These are phyloP conservation scores for Tetradesmus obliquus DNA, from an alignment of 139 green algal genomes.

Conservation along the genomic window DNA sequence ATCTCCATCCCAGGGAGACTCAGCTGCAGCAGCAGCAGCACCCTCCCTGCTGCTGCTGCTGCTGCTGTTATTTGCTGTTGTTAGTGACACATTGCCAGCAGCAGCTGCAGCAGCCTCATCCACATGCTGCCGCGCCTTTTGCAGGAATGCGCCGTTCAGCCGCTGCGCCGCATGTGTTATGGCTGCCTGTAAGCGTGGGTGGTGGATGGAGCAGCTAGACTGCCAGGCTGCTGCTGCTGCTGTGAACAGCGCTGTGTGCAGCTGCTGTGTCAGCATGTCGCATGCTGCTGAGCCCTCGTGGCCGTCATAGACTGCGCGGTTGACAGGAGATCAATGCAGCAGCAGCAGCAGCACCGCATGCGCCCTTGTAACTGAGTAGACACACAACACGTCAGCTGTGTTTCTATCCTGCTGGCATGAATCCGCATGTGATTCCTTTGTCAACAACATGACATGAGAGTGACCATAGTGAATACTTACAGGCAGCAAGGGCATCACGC, in stretches of 20 bases:
- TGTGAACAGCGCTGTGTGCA: background rate
- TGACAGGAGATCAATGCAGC: background rate
- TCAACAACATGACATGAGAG: too few relatives aligned
- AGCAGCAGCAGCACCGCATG: background rate
- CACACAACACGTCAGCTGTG: too few relatives aligned
- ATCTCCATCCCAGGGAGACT: constrained; percentile 11
- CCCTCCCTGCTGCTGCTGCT: background rate
- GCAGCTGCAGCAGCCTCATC: background rate
- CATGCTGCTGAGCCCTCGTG: constrained; percentile 35
- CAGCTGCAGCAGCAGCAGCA: background rate
- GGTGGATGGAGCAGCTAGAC: constrained; percentile 18
- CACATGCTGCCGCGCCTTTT: background rate
- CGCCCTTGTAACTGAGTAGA: background rate
- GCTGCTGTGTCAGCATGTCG: constrained; percentile 18
- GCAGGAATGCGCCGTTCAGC: constrained; percentile 15
- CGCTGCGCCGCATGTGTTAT: background rate
- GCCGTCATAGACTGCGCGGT: constrained; percentile 41
- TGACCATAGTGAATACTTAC: too few relatives aligned
- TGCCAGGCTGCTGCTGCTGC: constrained; percentile 7
- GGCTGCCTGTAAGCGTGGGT: background rate
- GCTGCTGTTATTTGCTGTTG: background rate
- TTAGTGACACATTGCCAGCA: background rate
- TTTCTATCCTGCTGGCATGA: too few relatives aligned
- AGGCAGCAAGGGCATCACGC: too few relatives aligned
- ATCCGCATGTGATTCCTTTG: too few relatives aligned